Base-by-base conservation (phyloP, 192 early-diverging fungal species). In the Rhizophagus prolifer region DNA sequence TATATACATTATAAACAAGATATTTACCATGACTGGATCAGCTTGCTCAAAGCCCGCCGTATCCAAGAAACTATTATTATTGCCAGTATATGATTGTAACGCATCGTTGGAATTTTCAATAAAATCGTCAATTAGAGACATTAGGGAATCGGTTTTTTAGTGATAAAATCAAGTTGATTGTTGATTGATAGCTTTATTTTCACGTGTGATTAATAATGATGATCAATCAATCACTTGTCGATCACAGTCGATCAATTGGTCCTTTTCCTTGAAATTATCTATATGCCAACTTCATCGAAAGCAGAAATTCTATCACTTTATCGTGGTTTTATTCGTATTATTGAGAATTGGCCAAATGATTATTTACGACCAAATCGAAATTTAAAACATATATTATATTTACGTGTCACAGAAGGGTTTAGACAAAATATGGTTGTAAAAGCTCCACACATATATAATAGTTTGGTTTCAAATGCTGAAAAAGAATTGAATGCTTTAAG, bases 311-410 rank as follows among this genome's bases (percentile, higher is more conserved):
- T 80, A 25, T 73, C 66, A 34, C 83, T 93, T 47, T 87, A 91
- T 79, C 77, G 84, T 38, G 78, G 87, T 14, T 93, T 91, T 70
- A 80, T 90, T 54, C 88, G 88, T 10, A 78, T 88, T 9, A 85
- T 91, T 44, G 71, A 83, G 16, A 79, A 81, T 14, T 93, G 92
- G 91, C 92, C 92, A 9, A 79, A 81, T 14, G 92, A 93, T 79
- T 83, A 86, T 77, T 85, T 93, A 36, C 85, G 92, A 21, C 92
- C 90, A 30, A 89, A 86, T 25, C 87, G 91, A 70, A 87, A 89
- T 77, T 86, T 91, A 85, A 92, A 89, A 74, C 84, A 84, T 14
- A 85, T 87, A 21, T 79, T 93, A n/a, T 64, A 81, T n/a, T 80
- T 75, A 61, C 82, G 85, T 62, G 83, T 89, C 21, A 82, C 81